A percentile compares a stretch with the other conserved stretches of the same genome.
These are phyloP conservation scores for Azolla pinnata DNA, from an alignment of 75 land plant genomes.

Conservation along the genomic window DNA sequence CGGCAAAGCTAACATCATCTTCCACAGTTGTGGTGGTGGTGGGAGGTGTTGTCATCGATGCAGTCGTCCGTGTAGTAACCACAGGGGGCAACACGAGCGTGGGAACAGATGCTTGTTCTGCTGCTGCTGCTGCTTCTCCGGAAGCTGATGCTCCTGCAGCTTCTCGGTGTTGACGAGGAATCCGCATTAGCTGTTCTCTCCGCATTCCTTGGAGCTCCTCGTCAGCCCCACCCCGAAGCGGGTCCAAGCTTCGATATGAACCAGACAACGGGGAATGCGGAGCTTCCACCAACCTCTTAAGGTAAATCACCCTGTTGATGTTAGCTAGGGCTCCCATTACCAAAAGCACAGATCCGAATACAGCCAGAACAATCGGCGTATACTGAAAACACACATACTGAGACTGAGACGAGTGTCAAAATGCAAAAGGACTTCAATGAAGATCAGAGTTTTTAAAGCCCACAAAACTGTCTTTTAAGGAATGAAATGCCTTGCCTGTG, in stretches of 20 bases:
- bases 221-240: conserved; percentile 44
- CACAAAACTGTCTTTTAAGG: neutral
- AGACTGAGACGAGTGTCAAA: neutral
- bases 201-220: conserved; percentile 18
- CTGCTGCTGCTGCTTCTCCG: neutral
- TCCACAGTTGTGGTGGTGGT: too few relatives aligned
- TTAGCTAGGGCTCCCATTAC: neutral
- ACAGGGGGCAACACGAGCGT: too few relatives aligned
- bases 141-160: neutral
- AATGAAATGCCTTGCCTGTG: neutral
- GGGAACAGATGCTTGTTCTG: neutral
- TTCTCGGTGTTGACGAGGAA: neutral
- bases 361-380: neutral
- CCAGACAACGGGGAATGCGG: neutral
- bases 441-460: neutral
- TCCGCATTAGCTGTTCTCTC: neutral
- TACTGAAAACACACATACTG: neutral
- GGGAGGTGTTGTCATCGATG: too few relatives aligned
- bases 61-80: too few relatives aligned
- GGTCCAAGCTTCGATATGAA: conserved; percentile 53
- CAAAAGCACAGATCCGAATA: neutral
- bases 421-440: neutral
- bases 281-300: neutral
- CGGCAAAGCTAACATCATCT: neutral
- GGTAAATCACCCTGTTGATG: neutral